Evolutionary conservation across 2,329 filamentous ascomycete genomes (phyloP).

Genomic region (Cercospora berteroae): DNA sequence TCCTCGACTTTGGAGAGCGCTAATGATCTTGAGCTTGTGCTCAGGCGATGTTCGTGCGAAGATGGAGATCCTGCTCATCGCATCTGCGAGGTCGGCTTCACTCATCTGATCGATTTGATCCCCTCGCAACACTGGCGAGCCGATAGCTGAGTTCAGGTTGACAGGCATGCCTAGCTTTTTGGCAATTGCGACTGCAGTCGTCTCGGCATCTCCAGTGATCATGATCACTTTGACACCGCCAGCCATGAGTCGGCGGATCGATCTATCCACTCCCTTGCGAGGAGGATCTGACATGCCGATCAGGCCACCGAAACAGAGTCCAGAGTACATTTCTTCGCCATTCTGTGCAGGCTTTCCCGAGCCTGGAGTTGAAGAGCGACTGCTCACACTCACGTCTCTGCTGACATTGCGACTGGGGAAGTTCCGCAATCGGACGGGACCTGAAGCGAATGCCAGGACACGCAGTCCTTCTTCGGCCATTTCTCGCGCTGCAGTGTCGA

Average conservation of each 20-base stretch:
- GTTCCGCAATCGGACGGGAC: slow-evolving; percentile 49
- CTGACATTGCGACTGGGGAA: slow-evolving; percentile 29
- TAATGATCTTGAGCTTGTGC: slow-evolving; percentile 96
- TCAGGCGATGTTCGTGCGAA: slow-evolving; percentile 96
- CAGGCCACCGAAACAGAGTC: slow-evolving; percentile 83
- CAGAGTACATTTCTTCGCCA: slow-evolving; percentile 71
- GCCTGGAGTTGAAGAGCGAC: slow-evolving; percentile 28
- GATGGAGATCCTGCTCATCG: slow-evolving; percentile 85
- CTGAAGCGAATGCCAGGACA: slow-evolving; percentile 91
- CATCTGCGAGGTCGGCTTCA: slow-evolving; percentile 76
- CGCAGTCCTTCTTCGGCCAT: slow-evolving; percentile 89
- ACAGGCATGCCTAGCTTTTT: slow-evolving; percentile 94
- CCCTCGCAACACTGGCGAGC: slow-evolving; percentile 75
- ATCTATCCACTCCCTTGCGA: slow-evolving; percentile 80
- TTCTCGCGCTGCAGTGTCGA: slow-evolving; percentile 72
- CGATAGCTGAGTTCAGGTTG: slow-evolving; percentile 56
- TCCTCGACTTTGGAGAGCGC: slow-evolving; percentile 83
- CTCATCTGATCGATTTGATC: slow-evolving; percentile 93
- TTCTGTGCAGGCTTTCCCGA: slow-evolving; percentile 3
- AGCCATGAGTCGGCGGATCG: slow-evolving; percentile 85
- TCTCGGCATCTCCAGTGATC: slow-evolving; percentile 97
- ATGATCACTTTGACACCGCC: slow-evolving; percentile 97
- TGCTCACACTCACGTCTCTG: slow-evolving; percentile 17
- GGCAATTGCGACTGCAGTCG: slow-evolving; percentile 89
- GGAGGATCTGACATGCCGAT: slow-evolving; percentile 98